A percentile compares a stretch with the other conserved stretches of the same genome.
phyloP scores from a whole-genome alignment of 2,329 filamentous ascomycete species.

The Pestalotiopsis sp. region DNA sequence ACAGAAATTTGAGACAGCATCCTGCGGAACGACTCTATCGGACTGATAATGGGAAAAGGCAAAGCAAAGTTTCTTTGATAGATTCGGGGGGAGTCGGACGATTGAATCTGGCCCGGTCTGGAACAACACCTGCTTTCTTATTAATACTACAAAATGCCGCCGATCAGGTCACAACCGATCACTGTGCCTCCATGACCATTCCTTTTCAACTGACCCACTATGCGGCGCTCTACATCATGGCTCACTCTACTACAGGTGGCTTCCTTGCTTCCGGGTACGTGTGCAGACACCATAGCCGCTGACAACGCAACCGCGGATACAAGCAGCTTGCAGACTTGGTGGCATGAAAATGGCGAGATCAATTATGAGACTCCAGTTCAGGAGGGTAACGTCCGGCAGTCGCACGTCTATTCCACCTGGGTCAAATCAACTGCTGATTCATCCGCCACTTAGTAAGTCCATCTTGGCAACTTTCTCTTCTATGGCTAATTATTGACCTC shows the following conservation, averaged over 20 bases:
- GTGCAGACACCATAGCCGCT: slow-evolving; percentile 2
- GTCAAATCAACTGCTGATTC: slow-evolving; percentile 10
- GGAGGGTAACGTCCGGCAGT: slow-evolving; percentile 19
- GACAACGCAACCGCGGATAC: slow-evolving; percentile 8
- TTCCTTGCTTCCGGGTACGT: neutral
- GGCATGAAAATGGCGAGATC: slow-evolving; percentile 20
- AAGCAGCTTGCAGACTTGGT: slow-evolving; percentile 18
- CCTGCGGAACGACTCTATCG: neutral
- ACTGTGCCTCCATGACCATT: neutral
- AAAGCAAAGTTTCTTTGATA: neutral
- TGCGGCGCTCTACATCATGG: neutral
- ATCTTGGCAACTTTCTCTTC: neutral
- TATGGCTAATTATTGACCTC: neutral
- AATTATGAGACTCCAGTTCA: slow-evolving; percentile 18
- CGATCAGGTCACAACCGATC: neutral
- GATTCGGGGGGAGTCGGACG: neutral
- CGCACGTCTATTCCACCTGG: slow-evolving; percentile 20
- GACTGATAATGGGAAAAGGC: neutral
- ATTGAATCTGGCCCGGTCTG: neutral
- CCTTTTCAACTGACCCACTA: neutral
- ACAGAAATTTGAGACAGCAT: neutral
- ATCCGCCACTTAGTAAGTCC: slow-evolving; percentile 15
- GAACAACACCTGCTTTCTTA: neutral
- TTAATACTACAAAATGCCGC: neutral
- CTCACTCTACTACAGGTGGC: neutral